These are phyloP conservation scores for Paraglomus brasilianum DNA, from an alignment of 192 early-diverging fungal species.

Conservation along the genomic window DNA sequence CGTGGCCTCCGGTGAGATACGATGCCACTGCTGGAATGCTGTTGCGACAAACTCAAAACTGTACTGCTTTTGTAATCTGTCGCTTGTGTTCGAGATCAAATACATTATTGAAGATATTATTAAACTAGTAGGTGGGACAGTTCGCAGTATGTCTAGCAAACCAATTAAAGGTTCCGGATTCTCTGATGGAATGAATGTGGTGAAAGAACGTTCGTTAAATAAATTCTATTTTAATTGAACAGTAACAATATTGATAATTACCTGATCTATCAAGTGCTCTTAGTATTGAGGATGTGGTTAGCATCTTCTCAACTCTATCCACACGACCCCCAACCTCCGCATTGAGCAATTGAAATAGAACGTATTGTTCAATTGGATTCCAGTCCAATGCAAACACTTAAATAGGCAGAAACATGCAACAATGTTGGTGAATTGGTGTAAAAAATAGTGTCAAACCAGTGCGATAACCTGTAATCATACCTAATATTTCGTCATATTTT, in stretches of 20 bases:
- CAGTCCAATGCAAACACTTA: conserved; percentile 14
- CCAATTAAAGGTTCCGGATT: conserved; percentile 17
- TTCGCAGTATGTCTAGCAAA: conserved; percentile 7
- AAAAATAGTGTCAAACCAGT: neutral
- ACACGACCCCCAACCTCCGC: conserved; percentile 18
- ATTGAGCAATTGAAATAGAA: conserved; percentile 14
- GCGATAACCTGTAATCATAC: neutral
- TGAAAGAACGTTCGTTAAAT: neutral
- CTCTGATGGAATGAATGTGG: neutral
- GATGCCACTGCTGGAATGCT: conserved; percentile 16
- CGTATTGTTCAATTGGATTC: conserved; percentile 3
- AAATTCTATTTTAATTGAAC: neutral
- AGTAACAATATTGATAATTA: conserved; percentile 1
- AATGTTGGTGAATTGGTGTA: neutral
- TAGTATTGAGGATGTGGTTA: conserved; percentile 3
- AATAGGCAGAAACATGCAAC: neutral
- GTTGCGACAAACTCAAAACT: neutral
- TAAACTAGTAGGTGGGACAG: conserved; percentile 11
- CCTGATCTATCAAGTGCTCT: conserved; percentile 7
- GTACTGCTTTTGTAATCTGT: neutral
- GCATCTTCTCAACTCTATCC: conserved; percentile 4
- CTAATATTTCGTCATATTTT: conserved; percentile 25
- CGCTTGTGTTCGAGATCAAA: neutral
- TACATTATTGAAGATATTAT: neutral
- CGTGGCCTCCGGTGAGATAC: neutral